Evolutionary conservation across 73 alveolate species (phyloP).

Genomic region (Paramecium pentaurelia): DNA sequence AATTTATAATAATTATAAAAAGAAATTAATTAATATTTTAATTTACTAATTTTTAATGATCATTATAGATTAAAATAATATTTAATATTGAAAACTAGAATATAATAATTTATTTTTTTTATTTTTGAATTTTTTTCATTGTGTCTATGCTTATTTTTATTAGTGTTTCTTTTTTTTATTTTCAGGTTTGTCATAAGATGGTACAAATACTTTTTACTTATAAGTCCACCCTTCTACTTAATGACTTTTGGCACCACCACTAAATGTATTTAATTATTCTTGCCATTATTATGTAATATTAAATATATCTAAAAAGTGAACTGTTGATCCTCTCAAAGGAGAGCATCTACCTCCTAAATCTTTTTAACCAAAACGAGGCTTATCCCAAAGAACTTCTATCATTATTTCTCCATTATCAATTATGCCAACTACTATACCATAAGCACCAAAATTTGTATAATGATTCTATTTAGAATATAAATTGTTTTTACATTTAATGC

Average conservation of each 20-base stretch:
- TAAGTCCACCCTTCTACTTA: background rate
- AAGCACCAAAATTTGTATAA: background rate
- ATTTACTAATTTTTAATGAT: background rate
- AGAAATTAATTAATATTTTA: background rate
- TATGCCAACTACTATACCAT: constrained; percentile 29
- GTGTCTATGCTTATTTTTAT: background rate
- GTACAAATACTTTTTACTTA: background rate
- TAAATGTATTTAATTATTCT: background rate
- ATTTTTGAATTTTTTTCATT: background rate
- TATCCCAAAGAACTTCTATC: constrained; percentile 14
- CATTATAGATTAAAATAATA: background rate
- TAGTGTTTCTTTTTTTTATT: background rate
- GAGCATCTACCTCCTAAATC: constrained; percentile 31
- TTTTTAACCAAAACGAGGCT: background rate
- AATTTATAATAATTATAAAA: background rate
- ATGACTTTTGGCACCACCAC: background rate
- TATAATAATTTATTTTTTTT: background rate
- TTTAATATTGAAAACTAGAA: background rate
- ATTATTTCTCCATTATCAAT: background rate
- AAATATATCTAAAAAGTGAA: background rate
- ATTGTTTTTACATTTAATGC: background rate
- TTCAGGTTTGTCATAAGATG: constrained; percentile 4
- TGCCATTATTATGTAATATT: background rate
- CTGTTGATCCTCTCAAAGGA: constrained; percentile 18
- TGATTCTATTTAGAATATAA: background rate